Base-by-base conservation (phyloP, 495 filamentous ascomycete species). In the Astrothelium macrocarpum region DNA sequence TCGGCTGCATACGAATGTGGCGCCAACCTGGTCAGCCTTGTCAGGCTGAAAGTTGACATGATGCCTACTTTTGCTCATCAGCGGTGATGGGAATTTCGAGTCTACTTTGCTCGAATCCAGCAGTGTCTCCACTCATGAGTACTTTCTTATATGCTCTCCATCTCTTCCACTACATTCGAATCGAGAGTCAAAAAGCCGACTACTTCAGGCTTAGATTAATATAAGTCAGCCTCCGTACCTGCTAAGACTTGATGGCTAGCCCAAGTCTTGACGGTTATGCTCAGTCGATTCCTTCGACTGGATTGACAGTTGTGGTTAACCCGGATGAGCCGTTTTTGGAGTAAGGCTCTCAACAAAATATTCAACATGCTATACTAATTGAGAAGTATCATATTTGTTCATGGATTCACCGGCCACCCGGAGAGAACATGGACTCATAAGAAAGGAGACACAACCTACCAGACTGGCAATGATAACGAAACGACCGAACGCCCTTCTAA, bases 371-470 rank as follows among this genome's bases (percentile, higher is more conserved):
- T 23, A 9, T n/a, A 28, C 20, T 56, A 9, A 61, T 28, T 45
- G n/a, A 26, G 42, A 65, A 49, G 64, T 46, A 53, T 65, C 49
- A 46, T 73, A 3, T 76, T 76, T 53, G 66, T 76, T 2, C 74
- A 76, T 64, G 74, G 74, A 32, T 75, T 76, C 59, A 75, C 70
- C 32, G 74, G 74, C 25, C 70, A 75, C 64, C 74, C 74, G 0
- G 68, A 72, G 25, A 56, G 63, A 0, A 76, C 74, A 11, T 76
- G 74, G 74, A 71, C 63, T 43, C 63, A 62, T 58, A 70, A 71
- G 29, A 64, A 53, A 60, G 67, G 56, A 64, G 20, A 28, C 45
- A 12, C 26, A 32, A 29, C 29, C 2, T 12, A 63, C 28, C 59
- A n/a, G 7, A 23, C n/a, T 25, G 25, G 31, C n/a, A 20, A 61